Evolutionary conservation across 805 yeast species (phyloP).

Genomic region (Isabelozyma rhagii): DNA sequence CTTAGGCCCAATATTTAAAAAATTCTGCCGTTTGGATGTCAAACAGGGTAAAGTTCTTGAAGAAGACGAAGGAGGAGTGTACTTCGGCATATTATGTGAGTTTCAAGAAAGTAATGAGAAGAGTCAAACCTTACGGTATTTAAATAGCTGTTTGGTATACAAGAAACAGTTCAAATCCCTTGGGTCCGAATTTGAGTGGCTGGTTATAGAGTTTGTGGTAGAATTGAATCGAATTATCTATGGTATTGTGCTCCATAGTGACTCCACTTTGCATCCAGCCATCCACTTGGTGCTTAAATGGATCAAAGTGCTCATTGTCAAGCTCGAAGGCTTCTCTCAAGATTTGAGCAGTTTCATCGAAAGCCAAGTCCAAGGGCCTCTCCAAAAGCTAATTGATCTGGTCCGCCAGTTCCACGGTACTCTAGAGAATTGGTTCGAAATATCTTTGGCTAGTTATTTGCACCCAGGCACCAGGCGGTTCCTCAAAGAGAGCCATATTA

Average conservation of each 20-base stretch:
- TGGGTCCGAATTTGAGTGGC: constrained; percentile 10
- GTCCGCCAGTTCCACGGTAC: constrained; percentile 8
- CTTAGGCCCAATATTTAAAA: constrained; percentile 3
- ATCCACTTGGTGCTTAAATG: constrained; percentile 19
- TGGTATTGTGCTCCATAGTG: constrained; percentile 7
- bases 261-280: constrained; percentile 5
- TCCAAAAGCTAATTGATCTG: constrained; percentile 3
- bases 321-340: background rate
- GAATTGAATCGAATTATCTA: constrained; percentile 7
- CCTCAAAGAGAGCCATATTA: constrained; percentile 12
- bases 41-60: constrained; percentile 2
- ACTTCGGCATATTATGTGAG: constrained; percentile 3
- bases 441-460: constrained; percentile 13
- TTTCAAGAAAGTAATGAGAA: constrained; percentile 6
- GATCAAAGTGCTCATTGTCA: constrained; percentile 16
- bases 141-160: constrained; percentile 7
- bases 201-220: constrained; percentile 8
- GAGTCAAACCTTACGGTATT: constrained; percentile 4
- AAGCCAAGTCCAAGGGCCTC: constrained; percentile 4
- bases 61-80: constrained; percentile 4
- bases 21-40: background rate
- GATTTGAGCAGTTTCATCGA: background rate
- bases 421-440: constrained; percentile 10
- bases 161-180: constrained; percentile 3
- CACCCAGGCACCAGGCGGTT: constrained; percentile 22